Evolutionary conservation across 108 stramenopile species (phyloP).

Genomic region (Cylindrotheca closterium): DNA sequence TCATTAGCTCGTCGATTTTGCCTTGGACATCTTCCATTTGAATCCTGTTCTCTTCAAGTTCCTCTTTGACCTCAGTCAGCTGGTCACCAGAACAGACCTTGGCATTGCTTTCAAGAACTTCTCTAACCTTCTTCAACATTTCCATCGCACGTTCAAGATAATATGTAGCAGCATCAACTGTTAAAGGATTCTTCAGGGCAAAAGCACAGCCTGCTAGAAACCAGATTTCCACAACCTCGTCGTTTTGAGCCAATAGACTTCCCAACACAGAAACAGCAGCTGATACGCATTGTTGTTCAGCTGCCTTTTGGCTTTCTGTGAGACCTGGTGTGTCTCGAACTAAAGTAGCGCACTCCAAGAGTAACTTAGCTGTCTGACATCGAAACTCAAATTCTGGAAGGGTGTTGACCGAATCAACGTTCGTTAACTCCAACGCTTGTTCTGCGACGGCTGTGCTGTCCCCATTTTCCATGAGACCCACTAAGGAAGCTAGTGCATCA

Average conservation of each 20-base stretch:
- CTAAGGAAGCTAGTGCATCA: slow-evolving; percentile 72
- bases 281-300: slow-evolving; percentile 49
- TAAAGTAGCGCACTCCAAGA: slow-evolving; percentile 75
- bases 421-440: slow-evolving; percentile 40
- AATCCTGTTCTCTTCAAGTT: slow-evolving; percentile 53
- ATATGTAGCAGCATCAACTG: slow-evolving; percentile 54
- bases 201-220: slow-evolving; percentile 84
- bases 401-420: slow-evolving; percentile 50
- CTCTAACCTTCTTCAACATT: slow-evolving; percentile 69
- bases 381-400: slow-evolving; percentile 82
- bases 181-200: slow-evolving; percentile 38
- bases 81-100: slow-evolving; percentile 48
- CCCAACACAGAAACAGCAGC: slow-evolving; percentile 80
- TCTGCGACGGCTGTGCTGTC: not conserved
- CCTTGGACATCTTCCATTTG: slow-evolving; percentile 44
- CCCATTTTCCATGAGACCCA: slow-evolving; percentile 52
- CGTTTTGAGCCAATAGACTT: slow-evolving; percentile 85
- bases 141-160: slow-evolving; percentile 67
- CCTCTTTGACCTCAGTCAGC: slow-evolving; percentile 48
- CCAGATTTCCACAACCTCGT: slow-evolving; percentile 89
- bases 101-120: slow-evolving; percentile 49
- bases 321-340: not conserved
- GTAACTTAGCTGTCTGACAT: slow-evolving; percentile 80
- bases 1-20: slow-evolving; percentile 27
- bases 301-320: not conserved